These are phyloP conservation scores for Clavariopsis aquatica DNA, from an alignment of 495 filamentous ascomycete species.

Conservation along the genomic window DNA sequence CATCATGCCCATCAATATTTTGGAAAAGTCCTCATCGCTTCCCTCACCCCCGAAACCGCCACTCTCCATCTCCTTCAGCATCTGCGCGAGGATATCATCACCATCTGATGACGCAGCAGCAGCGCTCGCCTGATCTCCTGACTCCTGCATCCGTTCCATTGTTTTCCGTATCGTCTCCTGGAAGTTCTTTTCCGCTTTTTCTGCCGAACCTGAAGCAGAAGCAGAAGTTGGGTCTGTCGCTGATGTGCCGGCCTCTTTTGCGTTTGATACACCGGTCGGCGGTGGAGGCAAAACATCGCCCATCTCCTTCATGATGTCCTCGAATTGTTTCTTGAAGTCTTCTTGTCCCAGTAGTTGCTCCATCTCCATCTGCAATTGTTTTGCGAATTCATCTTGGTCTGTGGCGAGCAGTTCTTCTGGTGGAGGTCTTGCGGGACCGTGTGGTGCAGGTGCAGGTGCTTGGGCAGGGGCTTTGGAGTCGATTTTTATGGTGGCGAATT, in stretches of 20 bases:
- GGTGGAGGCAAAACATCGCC: constrained; percentile 49
- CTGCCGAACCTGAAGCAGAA: constrained; percentile 24
- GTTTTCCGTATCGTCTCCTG: constrained; percentile 87
- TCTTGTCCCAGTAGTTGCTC: constrained; percentile 74
- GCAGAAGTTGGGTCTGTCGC: constrained; percentile 13
- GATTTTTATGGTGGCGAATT: constrained; percentile 67
- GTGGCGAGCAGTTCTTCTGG: constrained; percentile 38
- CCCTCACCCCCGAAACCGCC: constrained; percentile 57
- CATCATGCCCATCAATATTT: constrained; percentile 97
- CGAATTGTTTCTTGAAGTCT: constrained; percentile 84
- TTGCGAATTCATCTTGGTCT: constrained; percentile 69
- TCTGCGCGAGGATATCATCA: constrained; percentile 80
- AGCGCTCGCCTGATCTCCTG: constrained; percentile 76
- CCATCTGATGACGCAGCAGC: constrained; percentile 68
- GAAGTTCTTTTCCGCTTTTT: constrained; percentile 62
- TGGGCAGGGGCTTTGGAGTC: constrained; percentile 46
- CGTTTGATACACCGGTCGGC: constrained; percentile 28
- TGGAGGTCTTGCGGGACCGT: constrained; percentile 49
- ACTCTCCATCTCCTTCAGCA: constrained; percentile 80
- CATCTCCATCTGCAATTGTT: constrained; percentile 85
- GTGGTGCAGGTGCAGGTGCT: constrained; percentile 40
- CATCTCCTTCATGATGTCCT: constrained; percentile 79
- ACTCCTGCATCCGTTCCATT: constrained; percentile 91
- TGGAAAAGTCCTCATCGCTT: constrained; percentile 82
- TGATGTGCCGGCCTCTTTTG: constrained; percentile 25